Evolutionary conservation across 2,329 filamentous ascomycete species (phyloP).

Genomic region (Neonectria ditissima): DNA sequence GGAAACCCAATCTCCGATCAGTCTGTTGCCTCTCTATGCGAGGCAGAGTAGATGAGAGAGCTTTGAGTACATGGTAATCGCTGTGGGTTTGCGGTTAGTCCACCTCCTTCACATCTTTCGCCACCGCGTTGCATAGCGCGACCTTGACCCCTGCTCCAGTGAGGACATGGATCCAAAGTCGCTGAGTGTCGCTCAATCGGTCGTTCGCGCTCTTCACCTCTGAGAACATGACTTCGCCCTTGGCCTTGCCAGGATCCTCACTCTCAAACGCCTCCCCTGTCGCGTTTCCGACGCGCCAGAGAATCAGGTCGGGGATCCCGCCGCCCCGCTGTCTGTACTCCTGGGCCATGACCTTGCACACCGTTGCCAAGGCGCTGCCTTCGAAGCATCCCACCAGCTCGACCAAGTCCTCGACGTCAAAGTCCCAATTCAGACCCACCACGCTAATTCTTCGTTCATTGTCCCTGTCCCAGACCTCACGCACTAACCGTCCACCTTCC

Average conservation of each 20-base stretch:
- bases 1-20: constrained; percentile 26
- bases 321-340: constrained; percentile 90
- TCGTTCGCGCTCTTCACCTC: constrained; percentile 91
- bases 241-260: constrained; percentile 50
- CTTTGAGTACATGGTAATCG: constrained; percentile 18
- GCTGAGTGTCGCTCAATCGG: constrained; percentile 92
- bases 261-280: constrained; percentile 43
- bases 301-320: constrained; percentile 90
- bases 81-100: constrained; percentile 45
- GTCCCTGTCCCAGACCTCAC: constrained; percentile 75
- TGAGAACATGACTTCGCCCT: constrained; percentile 77
- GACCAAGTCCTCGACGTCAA: constrained; percentile 79
- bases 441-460: constrained; percentile 81
- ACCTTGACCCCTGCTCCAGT: constrained; percentile 86
- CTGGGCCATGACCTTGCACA: constrained; percentile 95
- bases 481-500: constrained; percentile 74
- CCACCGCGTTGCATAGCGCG: constrained; percentile 78
- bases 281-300: constrained; percentile 72
- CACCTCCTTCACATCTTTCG: constrained; percentile 62
- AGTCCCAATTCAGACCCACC: constrained; percentile 94
- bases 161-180: constrained; percentile 96
- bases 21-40: constrained; percentile 25
- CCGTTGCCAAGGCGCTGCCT: constrained; percentile 80
- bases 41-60: constrained; percentile 26
- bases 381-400: constrained; percentile 85